Percentiles rank a stretch among this genome's conserved stretches.
phyloP scores from a whole-genome alignment of 2,329 filamentous ascomycete species.

The Pseudogymnoascus sp. region DNA sequence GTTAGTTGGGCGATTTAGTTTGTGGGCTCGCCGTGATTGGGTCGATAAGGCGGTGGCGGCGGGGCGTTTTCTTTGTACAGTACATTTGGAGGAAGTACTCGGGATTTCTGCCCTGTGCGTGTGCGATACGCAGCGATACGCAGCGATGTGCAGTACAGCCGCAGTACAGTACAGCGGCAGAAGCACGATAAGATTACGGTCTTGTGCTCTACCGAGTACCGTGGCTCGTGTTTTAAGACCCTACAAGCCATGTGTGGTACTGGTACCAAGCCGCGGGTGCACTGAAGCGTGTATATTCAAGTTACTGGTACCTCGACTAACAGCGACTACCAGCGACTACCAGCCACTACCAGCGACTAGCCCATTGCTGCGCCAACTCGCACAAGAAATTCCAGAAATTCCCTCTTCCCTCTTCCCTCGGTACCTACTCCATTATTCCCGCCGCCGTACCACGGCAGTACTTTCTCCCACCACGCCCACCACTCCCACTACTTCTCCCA shows the following conservation, averaged over 20 bases:
- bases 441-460: neutral
- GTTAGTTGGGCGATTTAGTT: slow-evolving; percentile 7
- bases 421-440: slow-evolving; percentile 2
- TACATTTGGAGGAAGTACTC: neutral
- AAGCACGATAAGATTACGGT: too few species aligned
- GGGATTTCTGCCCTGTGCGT: neutral
- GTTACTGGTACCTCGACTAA: neutral
- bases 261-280: neutral
- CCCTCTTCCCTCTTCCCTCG: neutral
- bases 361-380: neutral
- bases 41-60: neutral
- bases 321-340: too few species aligned
- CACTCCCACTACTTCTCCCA: too few species aligned
- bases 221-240: neutral
- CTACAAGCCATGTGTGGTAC: neutral
- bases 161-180: too few species aligned
- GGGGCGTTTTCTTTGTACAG: slow-evolving; percentile 2
- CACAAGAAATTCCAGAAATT: slow-evolving; percentile 2
- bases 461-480: neutral
- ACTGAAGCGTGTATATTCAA: neutral
- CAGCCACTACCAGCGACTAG: neutral
- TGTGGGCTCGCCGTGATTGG: neutral
- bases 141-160: neutral
- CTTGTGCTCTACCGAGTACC: neutral
- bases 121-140: neutral